phyloP scores from a whole-genome alignment of 1,139 yeast species.

The Blastobotrys petasosporus region DNA sequence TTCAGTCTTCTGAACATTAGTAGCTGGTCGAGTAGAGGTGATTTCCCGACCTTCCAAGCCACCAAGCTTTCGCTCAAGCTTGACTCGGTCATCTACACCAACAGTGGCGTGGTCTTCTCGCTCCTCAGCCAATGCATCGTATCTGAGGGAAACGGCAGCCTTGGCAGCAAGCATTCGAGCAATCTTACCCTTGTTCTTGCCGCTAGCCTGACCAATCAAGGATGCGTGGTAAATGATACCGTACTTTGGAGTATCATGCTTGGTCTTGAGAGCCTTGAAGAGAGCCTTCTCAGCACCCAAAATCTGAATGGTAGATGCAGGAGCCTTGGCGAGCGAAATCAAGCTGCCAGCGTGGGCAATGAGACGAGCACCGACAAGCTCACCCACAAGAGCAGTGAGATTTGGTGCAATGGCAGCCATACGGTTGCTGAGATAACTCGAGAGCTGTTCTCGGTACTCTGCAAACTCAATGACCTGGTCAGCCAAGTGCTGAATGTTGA shows the following conservation, averaged over 20 bases:
- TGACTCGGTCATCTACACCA: constrained; percentile 86
- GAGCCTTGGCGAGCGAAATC: constrained; percentile 91
- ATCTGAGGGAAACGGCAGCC: constrained; percentile 94
- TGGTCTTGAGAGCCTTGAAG: constrained; percentile 96
- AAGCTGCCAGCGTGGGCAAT: constrained; percentile 97
- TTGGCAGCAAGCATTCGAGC: constrained; percentile 98
- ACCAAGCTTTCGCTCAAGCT: constrained; percentile 91
- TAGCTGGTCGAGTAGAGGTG: constrained; percentile 30
- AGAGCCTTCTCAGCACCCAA: constrained; percentile 99
- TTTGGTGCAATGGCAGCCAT: constrained; percentile 99
- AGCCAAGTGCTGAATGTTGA: constrained; percentile 82
- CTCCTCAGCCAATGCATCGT: constrained; percentile 95
- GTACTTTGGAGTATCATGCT: constrained; percentile 97
- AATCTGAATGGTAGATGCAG: constrained; percentile 97
- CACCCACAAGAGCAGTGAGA: constrained; percentile 92
- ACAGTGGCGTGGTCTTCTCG: constrained; percentile 85
- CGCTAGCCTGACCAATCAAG: constrained; percentile 93
- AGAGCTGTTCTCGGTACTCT: constrained; percentile 88
- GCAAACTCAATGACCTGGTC: constrained; percentile 92
- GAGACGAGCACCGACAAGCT: constrained; percentile 95
- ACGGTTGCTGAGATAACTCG: constrained; percentile 82
- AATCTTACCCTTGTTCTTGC: constrained; percentile 97
- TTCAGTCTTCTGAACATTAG: constrained; percentile 39
- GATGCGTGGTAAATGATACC: constrained; percentile 97
- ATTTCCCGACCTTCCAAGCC: constrained; percentile 84